Percentiles rank a stretch among this genome's conserved stretches.
These are phyloP conservation scores for Ophiobolus disseminans DNA, from an alignment of 2,329 filamentous ascomycete species.

Conservation along the genomic window DNA sequence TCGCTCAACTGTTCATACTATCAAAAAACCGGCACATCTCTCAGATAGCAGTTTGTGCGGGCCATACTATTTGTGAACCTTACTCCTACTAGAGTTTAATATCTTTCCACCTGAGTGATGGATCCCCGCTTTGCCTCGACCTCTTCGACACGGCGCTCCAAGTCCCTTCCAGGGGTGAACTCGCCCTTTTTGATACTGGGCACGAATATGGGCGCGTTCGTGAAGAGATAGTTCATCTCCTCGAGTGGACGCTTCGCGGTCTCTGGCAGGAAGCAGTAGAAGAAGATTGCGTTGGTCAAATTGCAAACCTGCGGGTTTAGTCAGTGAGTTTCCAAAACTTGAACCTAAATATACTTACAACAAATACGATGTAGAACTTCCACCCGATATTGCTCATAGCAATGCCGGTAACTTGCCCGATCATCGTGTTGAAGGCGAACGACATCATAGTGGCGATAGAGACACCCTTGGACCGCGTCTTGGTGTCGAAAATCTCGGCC, in stretches of 20 bases:
- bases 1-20: too few species aligned
- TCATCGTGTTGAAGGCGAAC: constrained; percentile 80
- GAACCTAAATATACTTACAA: constrained; percentile 48
- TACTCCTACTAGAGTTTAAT: constrained; percentile 7
- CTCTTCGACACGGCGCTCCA: constrained; percentile 66
- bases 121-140: constrained; percentile 60
- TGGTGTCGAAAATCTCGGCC: constrained; percentile 79
- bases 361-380: constrained; percentile 67
- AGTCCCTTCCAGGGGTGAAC: constrained; percentile 60
- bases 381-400: constrained; percentile 64
- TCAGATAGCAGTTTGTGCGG: too few species aligned
- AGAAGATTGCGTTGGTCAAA: constrained; percentile 71
- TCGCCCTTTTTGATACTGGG: constrained; percentile 62
- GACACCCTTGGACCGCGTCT: constrained; percentile 76
- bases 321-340: not conserved
- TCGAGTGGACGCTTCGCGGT: constrained; percentile 70
- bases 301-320: constrained; percentile 62
- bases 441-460: constrained; percentile 75
- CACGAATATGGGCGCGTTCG: constrained; percentile 69
- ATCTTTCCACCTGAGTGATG: constrained; percentile 23
- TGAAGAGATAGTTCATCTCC: constrained; percentile 72
- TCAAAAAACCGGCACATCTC: too few species aligned
- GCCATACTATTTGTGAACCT: too few species aligned
- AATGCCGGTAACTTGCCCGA: constrained; percentile 71
- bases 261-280: constrained; percentile 72